Conservation (phyloP, 1,139 yeast species). For the Nematodospora anomalae region DNA sequence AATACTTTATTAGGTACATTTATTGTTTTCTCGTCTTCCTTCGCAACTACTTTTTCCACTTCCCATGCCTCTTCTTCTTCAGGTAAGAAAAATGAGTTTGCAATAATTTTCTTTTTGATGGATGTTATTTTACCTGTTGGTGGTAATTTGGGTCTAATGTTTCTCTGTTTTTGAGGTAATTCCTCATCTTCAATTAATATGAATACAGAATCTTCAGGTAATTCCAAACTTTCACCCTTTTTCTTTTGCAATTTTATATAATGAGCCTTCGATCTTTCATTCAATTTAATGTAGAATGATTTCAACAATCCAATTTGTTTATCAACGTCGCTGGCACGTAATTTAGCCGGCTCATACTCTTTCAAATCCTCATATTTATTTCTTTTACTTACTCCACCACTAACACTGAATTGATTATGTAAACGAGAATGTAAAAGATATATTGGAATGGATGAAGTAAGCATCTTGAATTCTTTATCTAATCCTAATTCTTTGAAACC, state of each 20-base stretch:
- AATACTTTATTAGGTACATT: conserved; percentile 7
- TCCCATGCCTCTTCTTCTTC: conserved; percentile 21
- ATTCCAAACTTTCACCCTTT: conserved; percentile 49
- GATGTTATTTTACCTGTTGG: conserved; percentile 87
- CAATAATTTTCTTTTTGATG: conserved; percentile 61
- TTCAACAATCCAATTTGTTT: conserved; percentile 58
- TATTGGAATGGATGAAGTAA: conserved; percentile 84
- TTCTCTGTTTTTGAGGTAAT: conserved; percentile 75
- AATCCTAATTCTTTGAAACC: conserved; percentile 93
- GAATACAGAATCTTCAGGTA: conserved; percentile 43
- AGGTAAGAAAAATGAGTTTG: conserved; percentile 49
- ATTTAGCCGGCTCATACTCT: conserved; percentile 46
- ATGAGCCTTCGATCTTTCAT: conserved; percentile 52
- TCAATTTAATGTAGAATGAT: conserved; percentile 55
- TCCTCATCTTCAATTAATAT: conserved; percentile 74
- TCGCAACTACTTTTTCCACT: conserved; percentile 3
- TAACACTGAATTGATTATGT: conserved; percentile 48
- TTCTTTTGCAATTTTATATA: conserved; percentile 53
- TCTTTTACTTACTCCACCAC: conserved; percentile 46
- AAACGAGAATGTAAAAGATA: conserved; percentile 82
- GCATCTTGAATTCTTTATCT: conserved; percentile 87
- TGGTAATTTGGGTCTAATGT: conserved; percentile 82
- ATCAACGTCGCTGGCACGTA: conserved; percentile 52
- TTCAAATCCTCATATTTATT: conserved; percentile 64
- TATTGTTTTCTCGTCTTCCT: conserved; percentile 2